A percentile compares a stretch with the other conserved stretches of the same genome.
Conservation (phyloP, 2,329 filamentous ascomycete species). For the Fusarium abutilonis region DNA sequence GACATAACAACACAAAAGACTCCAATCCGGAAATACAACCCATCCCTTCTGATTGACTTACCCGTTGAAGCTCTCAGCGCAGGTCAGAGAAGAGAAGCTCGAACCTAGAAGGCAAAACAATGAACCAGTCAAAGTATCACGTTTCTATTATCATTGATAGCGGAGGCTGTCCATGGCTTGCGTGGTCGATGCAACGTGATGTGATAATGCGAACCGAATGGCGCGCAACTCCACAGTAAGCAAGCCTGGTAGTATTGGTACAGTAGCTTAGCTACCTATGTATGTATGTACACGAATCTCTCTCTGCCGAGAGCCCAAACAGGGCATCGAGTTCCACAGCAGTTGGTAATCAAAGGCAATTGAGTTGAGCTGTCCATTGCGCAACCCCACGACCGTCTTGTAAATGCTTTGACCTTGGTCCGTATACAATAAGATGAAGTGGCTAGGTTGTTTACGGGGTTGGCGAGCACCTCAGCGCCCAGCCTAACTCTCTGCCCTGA, state of each 20-base stretch:
- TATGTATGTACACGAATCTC: neutral
- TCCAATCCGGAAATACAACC: conserved; percentile 19
- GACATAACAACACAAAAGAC: conserved; percentile 6
- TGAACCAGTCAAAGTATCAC: conserved; percentile 1
- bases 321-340: conserved; percentile 10
- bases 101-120: conserved; percentile 15
- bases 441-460: conserved; percentile 34
- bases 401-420: conserved; percentile 20
- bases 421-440: conserved; percentile 29
- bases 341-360: neutral
- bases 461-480: neutral
- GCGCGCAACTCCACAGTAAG: conserved; percentile 26
- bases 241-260: neutral
- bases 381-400: conserved; percentile 24
- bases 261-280: too few relatives aligned
- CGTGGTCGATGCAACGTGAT: conserved; percentile 29
- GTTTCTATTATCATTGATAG: conserved; percentile 7
- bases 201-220: conserved; percentile 24
- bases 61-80: conserved; percentile 11
- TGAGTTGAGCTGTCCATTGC: conserved; percentile 2
- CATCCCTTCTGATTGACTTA: conserved; percentile 29
- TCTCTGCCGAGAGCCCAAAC: conserved; percentile 15
- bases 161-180: conserved; percentile 12
- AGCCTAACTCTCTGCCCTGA: conserved; percentile 15
- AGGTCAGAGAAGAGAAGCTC: conserved; percentile 23